Conservation (phyloP, 2,329 filamentous ascomycete genomes). For the Pseudocercospora eumusae region DNA sequence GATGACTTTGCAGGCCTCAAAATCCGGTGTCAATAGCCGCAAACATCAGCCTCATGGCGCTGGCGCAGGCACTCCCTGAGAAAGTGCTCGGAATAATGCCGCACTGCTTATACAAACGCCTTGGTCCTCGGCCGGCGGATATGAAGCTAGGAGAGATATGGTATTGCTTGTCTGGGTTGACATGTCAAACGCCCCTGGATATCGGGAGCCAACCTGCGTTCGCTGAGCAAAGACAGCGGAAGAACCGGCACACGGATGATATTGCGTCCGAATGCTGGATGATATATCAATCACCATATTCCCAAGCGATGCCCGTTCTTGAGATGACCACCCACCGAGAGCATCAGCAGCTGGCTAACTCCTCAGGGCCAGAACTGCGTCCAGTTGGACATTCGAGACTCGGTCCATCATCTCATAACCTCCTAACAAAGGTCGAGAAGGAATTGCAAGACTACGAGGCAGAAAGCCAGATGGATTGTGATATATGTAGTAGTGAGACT, state of each 20-base stretch:
- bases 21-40: conserved; percentile 2
- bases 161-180: too few species aligned
- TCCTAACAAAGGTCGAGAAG: background rate
- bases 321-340: background rate
- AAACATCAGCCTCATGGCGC: background rate
- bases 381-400: background rate
- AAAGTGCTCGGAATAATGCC: conserved; percentile 1
- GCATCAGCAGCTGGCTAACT: too few species aligned
- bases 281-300: background rate
- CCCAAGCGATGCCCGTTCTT: background rate
- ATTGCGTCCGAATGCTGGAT: background rate
- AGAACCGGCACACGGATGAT: background rate
- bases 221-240: too few species aligned
- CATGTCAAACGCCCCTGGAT: too few species aligned
- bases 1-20: conserved; percentile 1
- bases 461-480: background rate
- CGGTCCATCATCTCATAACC: background rate
- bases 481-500: too few species aligned
- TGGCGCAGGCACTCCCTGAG: background rate
- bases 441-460: background rate
- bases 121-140: background rate
- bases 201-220: too few species aligned
- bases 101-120: conserved; percentile 6
- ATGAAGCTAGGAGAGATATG: too few species aligned
- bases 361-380: background rate